Evolutionary conservation across 1,284 basidiomycete genomes (phyloP).

Genomic region (Thelephora terrestris): DNA sequence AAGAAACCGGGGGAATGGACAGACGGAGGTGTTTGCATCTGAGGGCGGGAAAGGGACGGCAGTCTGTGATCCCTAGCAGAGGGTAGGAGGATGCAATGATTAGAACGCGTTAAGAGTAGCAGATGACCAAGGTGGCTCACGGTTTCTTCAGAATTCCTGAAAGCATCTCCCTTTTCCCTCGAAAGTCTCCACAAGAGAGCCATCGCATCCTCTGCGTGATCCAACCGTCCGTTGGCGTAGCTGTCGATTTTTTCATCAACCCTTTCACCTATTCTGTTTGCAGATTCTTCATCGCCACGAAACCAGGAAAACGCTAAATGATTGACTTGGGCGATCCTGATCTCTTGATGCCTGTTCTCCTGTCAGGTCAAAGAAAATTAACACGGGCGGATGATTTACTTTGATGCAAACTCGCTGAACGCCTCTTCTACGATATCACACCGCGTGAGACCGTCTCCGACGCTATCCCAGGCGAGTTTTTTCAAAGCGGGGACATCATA

Average conservation of each 20-base stretch:
- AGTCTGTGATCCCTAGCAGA: too few species aligned
- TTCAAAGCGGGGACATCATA: slow-evolving; percentile 11
- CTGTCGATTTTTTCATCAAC: neutral
- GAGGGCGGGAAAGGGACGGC: too few species aligned
- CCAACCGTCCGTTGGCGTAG: neutral
- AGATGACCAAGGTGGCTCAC: too few species aligned
- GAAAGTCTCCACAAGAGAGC: neutral
- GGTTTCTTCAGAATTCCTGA: too few species aligned
- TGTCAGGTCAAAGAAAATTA: neutral
- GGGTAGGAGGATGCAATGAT: too few species aligned
- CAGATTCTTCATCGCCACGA: neutral
- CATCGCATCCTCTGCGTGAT: neutral
- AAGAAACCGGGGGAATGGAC: too few species aligned
- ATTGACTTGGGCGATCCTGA: neutral
- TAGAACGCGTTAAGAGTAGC: too few species aligned
- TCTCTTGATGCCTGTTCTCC: neutral
- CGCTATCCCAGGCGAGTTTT: slow-evolving; percentile 4
- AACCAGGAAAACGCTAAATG: neutral
- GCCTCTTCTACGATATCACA: slow-evolving; percentile 13
- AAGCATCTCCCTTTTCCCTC: too few species aligned
- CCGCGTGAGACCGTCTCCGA: slow-evolving; percentile 8
- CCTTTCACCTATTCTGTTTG: neutral
- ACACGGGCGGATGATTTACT: neutral
- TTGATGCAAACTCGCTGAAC: slow-evolving; percentile 4
- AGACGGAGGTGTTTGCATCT: too few species aligned